Conservation (phyloP, 1,284 basidiomycete species). For the Boletus sp. region DNA sequence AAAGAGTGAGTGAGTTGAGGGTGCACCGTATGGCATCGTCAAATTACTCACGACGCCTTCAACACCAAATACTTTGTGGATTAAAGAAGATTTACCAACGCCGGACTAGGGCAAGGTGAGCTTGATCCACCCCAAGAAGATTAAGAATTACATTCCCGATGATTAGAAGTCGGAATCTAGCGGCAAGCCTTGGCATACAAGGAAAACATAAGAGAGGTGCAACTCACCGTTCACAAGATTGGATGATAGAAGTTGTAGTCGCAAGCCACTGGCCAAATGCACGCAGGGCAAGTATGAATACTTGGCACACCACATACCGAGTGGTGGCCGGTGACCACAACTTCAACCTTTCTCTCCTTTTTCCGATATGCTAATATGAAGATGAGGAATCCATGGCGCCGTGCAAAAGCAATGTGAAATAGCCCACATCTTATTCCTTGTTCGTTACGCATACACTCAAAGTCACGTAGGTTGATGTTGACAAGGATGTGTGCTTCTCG, state of each 20-base stretch:
- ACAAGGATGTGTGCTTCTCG: not conserved
- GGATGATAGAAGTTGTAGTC: slow-evolving; percentile 1
- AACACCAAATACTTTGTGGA: slow-evolving; percentile 16
- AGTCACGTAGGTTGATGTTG: slow-evolving; percentile 1
- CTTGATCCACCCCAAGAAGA: not conserved
- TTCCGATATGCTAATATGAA: slow-evolving; percentile 8
- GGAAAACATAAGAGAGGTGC: not conserved
- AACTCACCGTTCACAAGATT: slow-evolving; percentile 9
- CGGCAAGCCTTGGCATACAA: not conserved
- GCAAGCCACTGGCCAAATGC: not conserved
- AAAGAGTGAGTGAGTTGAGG: not conserved
- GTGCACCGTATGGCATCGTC: too few species aligned
- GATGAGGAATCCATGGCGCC: not conserved
- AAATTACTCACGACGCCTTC: slow-evolving; percentile 9
- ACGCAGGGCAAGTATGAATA: not conserved
- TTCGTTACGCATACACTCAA: slow-evolving; percentile 7
- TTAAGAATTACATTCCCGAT: slow-evolving; percentile 15
- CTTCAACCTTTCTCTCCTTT: slow-evolving; percentile 8
- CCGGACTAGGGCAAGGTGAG: slow-evolving; percentile 11
- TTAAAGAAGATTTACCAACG: slow-evolving; percentile 18
- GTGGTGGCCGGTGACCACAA: slow-evolving; percentile 4
- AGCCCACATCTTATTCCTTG: slow-evolving; percentile 9
- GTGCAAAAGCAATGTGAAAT: not conserved
- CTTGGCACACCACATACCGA: slow-evolving; percentile 1
- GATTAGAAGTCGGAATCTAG: slow-evolving; percentile 18